Percentiles rank a stretch among this genome's conserved stretches.
Evolutionary conservation across 257 asterid species (phyloP).

Genomic region (Linaria vulgaris): DNA sequence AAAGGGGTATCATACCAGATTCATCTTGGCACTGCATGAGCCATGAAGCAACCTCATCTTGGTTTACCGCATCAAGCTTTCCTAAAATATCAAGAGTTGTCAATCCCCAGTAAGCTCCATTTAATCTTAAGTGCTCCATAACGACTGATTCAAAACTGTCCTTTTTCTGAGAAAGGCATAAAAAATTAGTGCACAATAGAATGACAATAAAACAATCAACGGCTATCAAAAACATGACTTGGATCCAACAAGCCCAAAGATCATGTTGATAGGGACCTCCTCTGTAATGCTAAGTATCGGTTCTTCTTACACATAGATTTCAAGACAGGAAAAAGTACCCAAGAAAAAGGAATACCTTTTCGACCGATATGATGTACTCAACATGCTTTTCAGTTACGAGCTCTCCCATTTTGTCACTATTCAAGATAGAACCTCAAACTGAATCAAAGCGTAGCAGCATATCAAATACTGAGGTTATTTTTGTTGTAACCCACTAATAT

Average conservation of each 20-base stretch:
- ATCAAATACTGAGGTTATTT: no score
- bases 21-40: slow-evolving; percentile 88
- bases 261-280: no score
- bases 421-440: neutral
- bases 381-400: slow-evolving; percentile 34
- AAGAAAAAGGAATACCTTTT: slow-evolving; percentile 28
- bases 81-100: slow-evolving; percentile 81
- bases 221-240: neutral
- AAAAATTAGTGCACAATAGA: neutral
- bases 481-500: no score
- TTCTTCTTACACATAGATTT: neutral
- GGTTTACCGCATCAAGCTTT: slow-evolving; percentile 69
- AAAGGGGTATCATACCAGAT: slow-evolving; percentile 92
- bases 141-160: slow-evolving; percentile 75
- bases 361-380: slow-evolving; percentile 35
- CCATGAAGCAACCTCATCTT: slow-evolving; percentile 81
- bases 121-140: slow-evolving; percentile 85
- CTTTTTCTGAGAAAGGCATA: slow-evolving; percentile 48
- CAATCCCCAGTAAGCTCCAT: slow-evolving; percentile 98
- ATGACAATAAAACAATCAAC: neutral
- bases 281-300: neutral
- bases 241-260: neutral
- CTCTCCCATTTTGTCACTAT: slow-evolving; percentile 32
- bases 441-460: no score
- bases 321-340: neutral